Percentiles rank a stretch among this genome's conserved stretches.
Conservation (phyloP, 2,329 filamentous ascomycete genomes). For the Diaporthe sp. region DNA sequence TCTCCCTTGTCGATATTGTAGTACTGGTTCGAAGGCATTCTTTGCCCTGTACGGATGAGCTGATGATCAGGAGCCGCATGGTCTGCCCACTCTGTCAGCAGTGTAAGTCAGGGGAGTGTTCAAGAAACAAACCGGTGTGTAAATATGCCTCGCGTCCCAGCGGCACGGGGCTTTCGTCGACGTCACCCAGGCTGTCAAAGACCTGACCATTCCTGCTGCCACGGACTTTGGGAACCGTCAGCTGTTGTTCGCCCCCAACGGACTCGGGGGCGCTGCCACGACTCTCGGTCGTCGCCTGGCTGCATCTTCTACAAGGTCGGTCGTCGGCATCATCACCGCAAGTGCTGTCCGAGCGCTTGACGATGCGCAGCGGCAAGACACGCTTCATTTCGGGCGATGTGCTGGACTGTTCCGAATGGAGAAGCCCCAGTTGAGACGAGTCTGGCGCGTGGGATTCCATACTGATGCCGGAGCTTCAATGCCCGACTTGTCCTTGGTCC, state of each 20-base stretch:
- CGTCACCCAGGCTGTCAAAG: constrained; percentile 12
- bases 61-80: neutral
- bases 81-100: neutral
- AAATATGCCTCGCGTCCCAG: constrained; percentile 33
- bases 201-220: constrained; percentile 38
- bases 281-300: constrained; percentile 46
- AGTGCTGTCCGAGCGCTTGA: constrained; percentile 56
- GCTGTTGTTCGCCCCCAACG: constrained; percentile 44
- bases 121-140: constrained; percentile 14
- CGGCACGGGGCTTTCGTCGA: constrained; percentile 31
- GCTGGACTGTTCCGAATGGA: constrained; percentile 43
- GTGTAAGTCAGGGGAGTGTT: neutral
- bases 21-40: constrained; percentile 10
- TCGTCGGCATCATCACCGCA: constrained; percentile 11
- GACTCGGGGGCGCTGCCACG: constrained; percentile 45
- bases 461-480: constrained; percentile 35
- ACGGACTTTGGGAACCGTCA: constrained; percentile 55
- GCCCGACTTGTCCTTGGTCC: constrained; percentile 5
- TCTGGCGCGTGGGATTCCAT: constrained; percentile 54
- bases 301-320: constrained; percentile 40
- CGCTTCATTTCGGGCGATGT: constrained; percentile 37
- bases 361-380: constrained; percentile 64
- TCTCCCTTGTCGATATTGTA: constrained; percentile 4
- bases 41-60: neutral
- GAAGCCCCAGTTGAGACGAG: constrained; percentile 51